These are phyloP conservation scores for Trichodelitschia bisporula DNA, from an alignment of 495 filamentous ascomycete genomes.

Conservation along the genomic window DNA sequence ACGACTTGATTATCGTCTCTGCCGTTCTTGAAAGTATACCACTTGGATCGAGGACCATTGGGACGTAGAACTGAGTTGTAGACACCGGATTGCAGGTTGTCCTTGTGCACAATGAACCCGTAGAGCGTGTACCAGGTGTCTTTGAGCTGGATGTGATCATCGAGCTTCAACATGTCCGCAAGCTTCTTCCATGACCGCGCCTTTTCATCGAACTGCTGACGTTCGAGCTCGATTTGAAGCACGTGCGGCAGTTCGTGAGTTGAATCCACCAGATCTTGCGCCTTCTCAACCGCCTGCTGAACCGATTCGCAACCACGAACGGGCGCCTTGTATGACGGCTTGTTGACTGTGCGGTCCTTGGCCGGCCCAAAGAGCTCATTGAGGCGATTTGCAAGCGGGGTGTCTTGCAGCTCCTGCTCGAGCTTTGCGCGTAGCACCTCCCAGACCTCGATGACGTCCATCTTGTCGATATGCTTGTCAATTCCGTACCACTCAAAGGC, in stretches of 20 bases:
- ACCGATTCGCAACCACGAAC: constrained; percentile 9
- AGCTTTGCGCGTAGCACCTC: constrained; percentile 26
- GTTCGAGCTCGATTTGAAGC: constrained; percentile 32
- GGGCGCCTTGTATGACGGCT: constrained; percentile 10
- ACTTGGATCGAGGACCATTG: constrained; percentile 27
- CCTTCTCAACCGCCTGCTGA: constrained; percentile 10
- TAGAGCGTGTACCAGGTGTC: constrained; percentile 28
- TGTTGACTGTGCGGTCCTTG: constrained; percentile 6
- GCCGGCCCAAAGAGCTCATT: constrained; percentile 21
- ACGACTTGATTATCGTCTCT: constrained; percentile 27
- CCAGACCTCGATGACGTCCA: constrained; percentile 20
- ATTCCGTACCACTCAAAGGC: constrained; percentile 15
- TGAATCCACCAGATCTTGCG: constrained; percentile 4
- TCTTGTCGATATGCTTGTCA: constrained; percentile 11
- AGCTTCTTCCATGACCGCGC: constrained; percentile 31
- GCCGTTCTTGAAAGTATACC: constrained; percentile 34
- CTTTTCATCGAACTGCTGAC: constrained; percentile 26
- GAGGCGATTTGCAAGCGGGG: constrained; percentile 17
- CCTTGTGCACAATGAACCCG: constrained; percentile 36
- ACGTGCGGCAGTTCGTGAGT: constrained; percentile 17
- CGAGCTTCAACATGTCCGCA: constrained; percentile 28
- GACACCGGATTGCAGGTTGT: constrained; percentile 31
- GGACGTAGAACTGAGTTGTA: constrained; percentile 38
- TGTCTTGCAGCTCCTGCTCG: constrained; percentile 25
- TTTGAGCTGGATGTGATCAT: constrained; percentile 26